These are phyloP conservation scores for Tetrastigma voinierianum DNA, from an alignment of 164 flowering plant species.

Conservation along the genomic window DNA sequence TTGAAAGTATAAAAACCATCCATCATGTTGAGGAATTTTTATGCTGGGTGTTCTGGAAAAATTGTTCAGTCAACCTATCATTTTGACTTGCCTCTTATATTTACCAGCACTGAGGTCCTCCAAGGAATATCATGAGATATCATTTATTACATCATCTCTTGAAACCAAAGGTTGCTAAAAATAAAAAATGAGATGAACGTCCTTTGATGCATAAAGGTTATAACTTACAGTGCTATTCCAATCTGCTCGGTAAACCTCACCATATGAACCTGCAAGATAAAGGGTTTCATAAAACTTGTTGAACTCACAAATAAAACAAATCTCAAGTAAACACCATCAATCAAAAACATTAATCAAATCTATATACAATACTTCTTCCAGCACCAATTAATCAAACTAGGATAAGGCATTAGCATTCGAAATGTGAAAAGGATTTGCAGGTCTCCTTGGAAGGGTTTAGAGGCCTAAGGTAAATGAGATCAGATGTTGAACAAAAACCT, in stretches of 20 bases:
- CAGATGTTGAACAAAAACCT: no score
- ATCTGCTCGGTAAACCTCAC: slow-evolving; percentile 93
- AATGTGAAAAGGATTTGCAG: no score
- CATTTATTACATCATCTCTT: not conserved
- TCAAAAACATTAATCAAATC: not conserved
- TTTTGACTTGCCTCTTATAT: not conserved
- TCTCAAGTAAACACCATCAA: not conserved
- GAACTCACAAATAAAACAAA: no score
- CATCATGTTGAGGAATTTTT: no score
- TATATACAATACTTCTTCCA: no score
- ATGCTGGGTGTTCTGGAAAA: no score
- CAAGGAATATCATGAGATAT: not conserved
- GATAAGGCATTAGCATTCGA: no score
- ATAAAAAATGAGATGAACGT: not conserved
- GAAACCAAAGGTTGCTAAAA: not conserved
- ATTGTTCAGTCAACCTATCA: not conserved
- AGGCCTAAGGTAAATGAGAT: no score
- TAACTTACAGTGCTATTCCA: slow-evolving; percentile 95
- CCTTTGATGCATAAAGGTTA: not conserved
- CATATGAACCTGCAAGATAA: slow-evolving; percentile 81
- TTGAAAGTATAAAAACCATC: not conserved
- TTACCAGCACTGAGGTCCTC: not conserved
- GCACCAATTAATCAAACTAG: no score
- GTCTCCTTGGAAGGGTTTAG: no score
- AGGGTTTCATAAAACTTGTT: not conserved